These are phyloP conservation scores for Laburnicola sp. DNA, from an alignment of 2,329 filamentous ascomycete genomes.

Conservation along the genomic window DNA sequence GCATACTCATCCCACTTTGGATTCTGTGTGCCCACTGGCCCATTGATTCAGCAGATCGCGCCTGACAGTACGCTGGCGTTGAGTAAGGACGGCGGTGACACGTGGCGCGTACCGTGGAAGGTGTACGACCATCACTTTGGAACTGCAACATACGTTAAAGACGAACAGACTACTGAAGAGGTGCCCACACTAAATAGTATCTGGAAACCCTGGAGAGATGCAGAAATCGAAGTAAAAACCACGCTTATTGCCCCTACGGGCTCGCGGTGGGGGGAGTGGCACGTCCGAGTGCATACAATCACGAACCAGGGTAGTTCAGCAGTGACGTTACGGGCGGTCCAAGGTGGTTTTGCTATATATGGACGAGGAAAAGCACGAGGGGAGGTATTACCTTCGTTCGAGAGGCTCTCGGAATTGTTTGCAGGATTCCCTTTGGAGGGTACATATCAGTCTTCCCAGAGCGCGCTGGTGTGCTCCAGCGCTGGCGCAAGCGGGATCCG, in stretches of 20 bases:
- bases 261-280: conserved; percentile 35
- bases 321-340: conserved; percentile 14
- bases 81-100: conserved; percentile 46
- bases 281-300: conserved; percentile 30
- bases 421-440: conserved; percentile 20
- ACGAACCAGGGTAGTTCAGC: conserved; percentile 7
- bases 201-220: conserved; percentile 40
- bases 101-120: conserved; percentile 47
- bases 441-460: conserved; percentile 10
- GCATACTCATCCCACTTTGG: conserved; percentile 43
- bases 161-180: conserved; percentile 7
- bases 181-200: conserved; percentile 20
- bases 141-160: conserved; percentile 6
- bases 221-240: conserved; percentile 27
- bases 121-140: conserved; percentile 11
- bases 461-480: conserved; percentile 29
- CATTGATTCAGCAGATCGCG: conserved; percentile 46
- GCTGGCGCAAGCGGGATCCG: conserved; percentile 35
- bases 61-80: conserved; percentile 47
- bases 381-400: conserved; percentile 19
- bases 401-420: background rate
- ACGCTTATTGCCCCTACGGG: conserved; percentile 26
- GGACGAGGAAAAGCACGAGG: conserved; percentile 26
- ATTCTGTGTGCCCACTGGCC: conserved; percentile 47
- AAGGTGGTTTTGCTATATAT: conserved; percentile 39